A percentile compares a stretch with the other conserved stretches of the same genome.
Evolutionary conservation across 1,284 basidiomycete species (phyloP).

Genomic region (Pholiota adiposa): DNA sequence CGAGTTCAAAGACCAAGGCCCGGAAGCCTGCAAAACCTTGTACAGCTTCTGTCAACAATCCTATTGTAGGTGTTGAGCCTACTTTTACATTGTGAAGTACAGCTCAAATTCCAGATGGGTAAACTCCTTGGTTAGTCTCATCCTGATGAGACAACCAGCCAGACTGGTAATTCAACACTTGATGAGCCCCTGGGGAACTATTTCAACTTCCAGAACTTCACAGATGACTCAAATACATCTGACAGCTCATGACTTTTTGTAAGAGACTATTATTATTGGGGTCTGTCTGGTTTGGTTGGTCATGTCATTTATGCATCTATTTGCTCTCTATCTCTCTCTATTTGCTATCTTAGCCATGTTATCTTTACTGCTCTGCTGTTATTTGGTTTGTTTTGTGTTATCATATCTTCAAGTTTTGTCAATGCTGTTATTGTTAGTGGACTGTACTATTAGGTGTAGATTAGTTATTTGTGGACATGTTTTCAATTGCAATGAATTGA

Average conservation of each 20-base stretch:
- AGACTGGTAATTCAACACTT: background rate
- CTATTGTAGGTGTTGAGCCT: background rate
- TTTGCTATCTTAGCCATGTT: slow-evolving; percentile 3
- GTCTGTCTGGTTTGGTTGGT: background rate
- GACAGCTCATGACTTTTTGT: slow-evolving; percentile 8
- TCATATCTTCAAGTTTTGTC: too few species aligned
- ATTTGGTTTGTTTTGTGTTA: background rate
- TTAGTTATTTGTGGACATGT: background rate
- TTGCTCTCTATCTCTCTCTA: background rate
- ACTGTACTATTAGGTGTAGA: slow-evolving; percentile 1
- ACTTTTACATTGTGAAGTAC: background rate
- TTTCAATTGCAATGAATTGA: background rate
- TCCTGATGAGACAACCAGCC: slow-evolving; percentile 9
- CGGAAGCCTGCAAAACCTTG: background rate
- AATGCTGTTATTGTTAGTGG: background rate
- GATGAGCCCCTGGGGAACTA: background rate
- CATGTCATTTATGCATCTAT: background rate
- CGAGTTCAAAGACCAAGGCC: background rate
- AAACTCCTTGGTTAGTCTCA: background rate
- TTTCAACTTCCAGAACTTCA: background rate
- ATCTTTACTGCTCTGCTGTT: background rate
- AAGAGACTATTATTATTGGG: too few species aligned
- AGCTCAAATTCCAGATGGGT: background rate
- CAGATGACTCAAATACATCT: slow-evolving; percentile 12
- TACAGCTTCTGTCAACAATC: background rate